Percentiles rank a stretch among this genome's conserved stretches.
phyloP scores from a whole-genome alignment of 78 protist species.

The slime mould (Dictyostelium discoideum) region DNA sequence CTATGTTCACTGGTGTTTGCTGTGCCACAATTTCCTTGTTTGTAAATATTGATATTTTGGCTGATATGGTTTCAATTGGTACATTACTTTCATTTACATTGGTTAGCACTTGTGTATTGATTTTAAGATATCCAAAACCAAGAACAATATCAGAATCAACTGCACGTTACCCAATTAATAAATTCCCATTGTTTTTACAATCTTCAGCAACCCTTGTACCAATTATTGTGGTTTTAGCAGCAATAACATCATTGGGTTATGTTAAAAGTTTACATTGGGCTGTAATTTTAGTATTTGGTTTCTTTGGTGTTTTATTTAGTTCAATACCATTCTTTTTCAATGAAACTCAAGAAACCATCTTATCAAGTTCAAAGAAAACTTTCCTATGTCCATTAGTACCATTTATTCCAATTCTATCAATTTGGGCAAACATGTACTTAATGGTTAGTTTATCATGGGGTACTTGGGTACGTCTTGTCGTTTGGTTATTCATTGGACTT shows the following conservation, averaged over 20 bases:
- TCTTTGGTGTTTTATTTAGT: constrained; percentile 1
- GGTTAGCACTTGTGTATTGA: constrained; percentile 62
- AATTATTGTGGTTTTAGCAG: constrained; percentile 8
- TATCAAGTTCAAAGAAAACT: background rate
- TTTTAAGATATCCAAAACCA: constrained; percentile 48
- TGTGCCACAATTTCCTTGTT: constrained; percentile 40
- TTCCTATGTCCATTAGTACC: constrained; percentile 65
- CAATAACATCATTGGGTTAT: constrained; percentile 15
- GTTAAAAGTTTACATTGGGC: constrained; percentile 1
- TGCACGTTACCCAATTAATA: background rate
- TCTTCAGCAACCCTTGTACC: background rate
- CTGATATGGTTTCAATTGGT: constrained; percentile 85
- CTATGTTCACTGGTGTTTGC: constrained; percentile 71
- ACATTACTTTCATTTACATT: constrained; percentile 80
- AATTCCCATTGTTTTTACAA: constrained; percentile 41
- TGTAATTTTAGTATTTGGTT: constrained; percentile 47
- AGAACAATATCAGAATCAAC: background rate
- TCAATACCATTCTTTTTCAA: constrained; percentile 34
- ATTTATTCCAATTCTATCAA: constrained; percentile 48
- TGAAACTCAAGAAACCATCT: background rate
- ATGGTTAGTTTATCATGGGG: constrained; percentile 66
- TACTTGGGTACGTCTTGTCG: constrained; percentile 79
- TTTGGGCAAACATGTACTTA: constrained; percentile 68
- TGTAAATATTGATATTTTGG: constrained; percentile 55
- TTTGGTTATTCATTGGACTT: constrained; percentile 79